phyloP scores from a whole-genome alignment of 371 early-diverging fungal genomes.

The Mucor plumbeus region DNA sequence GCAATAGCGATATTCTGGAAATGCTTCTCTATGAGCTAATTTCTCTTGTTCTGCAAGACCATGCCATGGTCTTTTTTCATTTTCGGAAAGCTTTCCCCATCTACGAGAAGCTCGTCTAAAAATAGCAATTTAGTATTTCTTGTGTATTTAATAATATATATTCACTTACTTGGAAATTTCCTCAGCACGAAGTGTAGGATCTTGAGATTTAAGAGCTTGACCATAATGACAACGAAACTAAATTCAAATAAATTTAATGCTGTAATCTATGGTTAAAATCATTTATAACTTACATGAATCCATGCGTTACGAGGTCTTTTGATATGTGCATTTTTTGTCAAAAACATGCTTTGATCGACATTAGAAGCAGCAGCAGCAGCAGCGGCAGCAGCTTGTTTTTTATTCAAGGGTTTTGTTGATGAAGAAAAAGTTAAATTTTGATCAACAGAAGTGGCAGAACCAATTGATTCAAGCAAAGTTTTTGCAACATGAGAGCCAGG shows the following conservation, averaged over 20 bases:
- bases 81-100: conserved; percentile 50
- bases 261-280: not conserved
- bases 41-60: conserved; percentile 55
- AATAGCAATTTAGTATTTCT: not conserved
- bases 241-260: not conserved
- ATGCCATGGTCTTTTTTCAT: conserved; percentile 58
- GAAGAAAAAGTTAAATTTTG: not conserved
- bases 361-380: not conserved
- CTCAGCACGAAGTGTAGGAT: conserved; percentile 44
- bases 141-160: not conserved
- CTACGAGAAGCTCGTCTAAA: conserved; percentile 52
- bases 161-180: conserved; percentile 45
- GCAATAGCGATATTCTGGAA: conserved; percentile 57
- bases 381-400: conserved; percentile 1
- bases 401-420: conserved; percentile 1
- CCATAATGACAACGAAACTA: conserved; percentile 48
- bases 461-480: conserved; percentile 31
- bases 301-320: conserved; percentile 49
- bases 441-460: not conserved
- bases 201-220: conserved; percentile 42
- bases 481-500: conserved; percentile 43
- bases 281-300: conserved; percentile 37
- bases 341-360: conserved; percentile 38
- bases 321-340: conserved; percentile 46
- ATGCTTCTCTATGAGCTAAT: conserved; percentile 53